Evolutionary conservation across 2,329 filamentous ascomycete genomes (phyloP).

Genomic region (Graphilbum ipis-grandicollis): DNA sequence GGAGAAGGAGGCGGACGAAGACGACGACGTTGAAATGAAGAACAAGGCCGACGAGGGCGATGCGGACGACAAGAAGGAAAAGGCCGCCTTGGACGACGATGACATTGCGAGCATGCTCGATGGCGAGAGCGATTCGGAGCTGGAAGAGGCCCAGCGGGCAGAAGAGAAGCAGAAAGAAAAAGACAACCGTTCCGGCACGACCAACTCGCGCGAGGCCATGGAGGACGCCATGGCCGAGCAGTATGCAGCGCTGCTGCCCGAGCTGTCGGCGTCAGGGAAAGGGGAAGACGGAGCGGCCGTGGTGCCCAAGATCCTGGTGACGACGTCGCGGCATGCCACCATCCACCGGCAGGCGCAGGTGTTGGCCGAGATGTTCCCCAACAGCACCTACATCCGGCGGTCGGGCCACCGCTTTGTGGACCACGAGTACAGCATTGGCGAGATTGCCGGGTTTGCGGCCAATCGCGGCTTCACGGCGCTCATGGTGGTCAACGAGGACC

Average conservation of each 20-base stretch:
- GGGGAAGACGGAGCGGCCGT: too few relatives aligned
- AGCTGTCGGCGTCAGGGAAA: conserved; percentile 27
- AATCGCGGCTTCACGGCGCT: conserved; percentile 74
- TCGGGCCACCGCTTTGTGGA: conserved; percentile 59
- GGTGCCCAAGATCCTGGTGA: conserved; percentile 73
- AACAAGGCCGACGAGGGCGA: conserved; percentile 30
- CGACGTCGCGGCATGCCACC: conserved; percentile 75
- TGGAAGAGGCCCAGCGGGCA: conserved; percentile 20
- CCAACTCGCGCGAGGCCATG: conserved; percentile 40
- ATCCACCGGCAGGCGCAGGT: conserved; percentile 70
- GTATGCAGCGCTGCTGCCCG: conserved; percentile 45
- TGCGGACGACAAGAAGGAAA: conserved; percentile 15
- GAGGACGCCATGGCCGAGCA: conserved; percentile 42
- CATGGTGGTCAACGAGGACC: conserved; percentile 74
- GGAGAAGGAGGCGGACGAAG: conserved; percentile 15
- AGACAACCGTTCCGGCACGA: too few relatives aligned
- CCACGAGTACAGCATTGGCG: conserved; percentile 81
- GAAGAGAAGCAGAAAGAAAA: conserved; percentile 24
- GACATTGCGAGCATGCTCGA: background rate
- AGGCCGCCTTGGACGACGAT: conserved; percentile 16
- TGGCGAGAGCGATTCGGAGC: conserved; percentile 25
- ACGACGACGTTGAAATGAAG: conserved; percentile 20
- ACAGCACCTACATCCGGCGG: conserved; percentile 71
- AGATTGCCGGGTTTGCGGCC: conserved; percentile 73
- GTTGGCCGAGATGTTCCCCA: conserved; percentile 70